Conservation (phyloP, 2,329 filamentous ascomycete species). For the Verticillium dahliae region DNA sequence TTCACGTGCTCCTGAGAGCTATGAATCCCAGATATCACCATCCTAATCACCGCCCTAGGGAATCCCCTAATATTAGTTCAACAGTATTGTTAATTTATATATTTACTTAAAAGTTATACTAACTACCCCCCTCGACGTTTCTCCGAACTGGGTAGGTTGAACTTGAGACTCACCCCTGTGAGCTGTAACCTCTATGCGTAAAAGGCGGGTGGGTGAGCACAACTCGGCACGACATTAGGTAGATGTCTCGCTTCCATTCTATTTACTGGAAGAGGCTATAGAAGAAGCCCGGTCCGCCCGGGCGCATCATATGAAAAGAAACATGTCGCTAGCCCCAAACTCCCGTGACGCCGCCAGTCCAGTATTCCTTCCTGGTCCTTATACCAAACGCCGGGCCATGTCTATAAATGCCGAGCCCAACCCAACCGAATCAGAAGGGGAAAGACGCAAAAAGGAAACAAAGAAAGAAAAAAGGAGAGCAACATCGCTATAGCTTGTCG, state of each 20-base stretch:
- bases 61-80: no score
- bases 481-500: slow-evolving; percentile 6
- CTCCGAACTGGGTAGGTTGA: no score
- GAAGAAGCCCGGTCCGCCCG: neutral
- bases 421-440: neutral
- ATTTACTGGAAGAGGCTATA: neutral
- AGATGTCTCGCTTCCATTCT: neutral
- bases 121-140: no score
- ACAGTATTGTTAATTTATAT: no score
- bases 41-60: no score
- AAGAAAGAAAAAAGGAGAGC: neutral
- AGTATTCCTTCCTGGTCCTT: neutral
- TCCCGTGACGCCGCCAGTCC: neutral
- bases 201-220: neutral
- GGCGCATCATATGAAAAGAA: neutral
- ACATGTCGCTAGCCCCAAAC: neutral
- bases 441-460: neutral
- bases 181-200: no score
- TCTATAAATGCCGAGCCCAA: neutral
- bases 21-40: no score
- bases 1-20: no score
- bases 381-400: neutral
- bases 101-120: no score
- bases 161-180: no score
- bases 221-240: neutral